Conservation (phyloP, 1,284 basidiomycete genomes). For the Microbotryum intermedium region DNA sequence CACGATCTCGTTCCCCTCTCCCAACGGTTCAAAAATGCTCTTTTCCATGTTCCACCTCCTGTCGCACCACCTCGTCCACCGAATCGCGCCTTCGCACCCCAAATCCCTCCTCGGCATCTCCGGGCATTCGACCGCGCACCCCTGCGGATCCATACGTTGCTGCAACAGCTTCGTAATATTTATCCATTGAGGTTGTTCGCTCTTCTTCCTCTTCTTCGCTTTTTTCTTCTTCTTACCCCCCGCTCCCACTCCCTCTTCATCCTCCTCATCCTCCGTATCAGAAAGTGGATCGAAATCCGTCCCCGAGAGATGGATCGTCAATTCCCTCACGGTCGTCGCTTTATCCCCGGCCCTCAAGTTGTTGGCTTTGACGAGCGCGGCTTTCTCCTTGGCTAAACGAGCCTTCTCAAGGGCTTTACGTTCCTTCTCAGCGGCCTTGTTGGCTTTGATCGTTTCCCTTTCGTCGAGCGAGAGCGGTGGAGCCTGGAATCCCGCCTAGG, state of each 20-base stretch:
- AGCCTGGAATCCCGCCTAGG: too few species aligned
- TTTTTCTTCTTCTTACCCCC: neutral
- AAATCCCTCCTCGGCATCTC: conserved; percentile 1
- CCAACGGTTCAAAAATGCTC: conserved; percentile 9
- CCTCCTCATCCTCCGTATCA: neutral
- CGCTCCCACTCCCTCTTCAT: neutral
- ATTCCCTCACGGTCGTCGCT: conserved; percentile 10
- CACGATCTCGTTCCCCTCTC: conserved; percentile 3
- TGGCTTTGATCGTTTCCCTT: neutral
- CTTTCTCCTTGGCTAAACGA: neutral
- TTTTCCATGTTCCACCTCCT: conserved; percentile 15
- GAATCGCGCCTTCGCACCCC: conserved; percentile 13
- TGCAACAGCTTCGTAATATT: conserved; percentile 6
- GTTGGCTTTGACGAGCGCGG: conserved; percentile 17
- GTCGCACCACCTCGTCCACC: conserved; percentile 24
- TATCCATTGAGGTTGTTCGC: conserved; percentile 7
- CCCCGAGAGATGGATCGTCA: conserved; percentile 22
- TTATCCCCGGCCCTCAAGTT: conserved; percentile 18
- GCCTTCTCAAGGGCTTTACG: conserved; percentile 13
- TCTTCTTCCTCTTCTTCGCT: conserved; percentile 9
- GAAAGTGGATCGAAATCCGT: conserved; percentile 1
- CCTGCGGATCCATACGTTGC: neutral
- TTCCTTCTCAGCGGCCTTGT: conserved; percentile 11
- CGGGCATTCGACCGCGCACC: conserved; percentile 11
- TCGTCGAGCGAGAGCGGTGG: neutral